These are phyloP conservation scores for Microcyclospora tardicrescens DNA, from an alignment of 2,329 filamentous ascomycete genomes.

Conservation along the genomic window DNA sequence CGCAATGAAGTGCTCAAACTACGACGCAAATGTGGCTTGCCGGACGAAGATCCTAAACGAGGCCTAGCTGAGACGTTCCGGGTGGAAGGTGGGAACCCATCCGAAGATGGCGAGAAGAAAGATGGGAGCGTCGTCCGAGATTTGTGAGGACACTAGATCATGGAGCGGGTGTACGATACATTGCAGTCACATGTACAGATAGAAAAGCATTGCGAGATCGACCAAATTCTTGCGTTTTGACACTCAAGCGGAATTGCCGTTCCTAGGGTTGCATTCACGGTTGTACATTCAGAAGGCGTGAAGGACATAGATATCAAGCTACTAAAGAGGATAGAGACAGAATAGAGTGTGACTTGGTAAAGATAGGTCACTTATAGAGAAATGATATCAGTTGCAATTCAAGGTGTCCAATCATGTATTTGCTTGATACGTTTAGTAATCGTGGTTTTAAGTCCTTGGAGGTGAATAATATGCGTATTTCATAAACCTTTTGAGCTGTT, in stretches of 20 bases:
- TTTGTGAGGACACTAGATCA: background rate
- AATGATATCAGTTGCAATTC: too few species aligned
- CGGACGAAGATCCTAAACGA: conserved; percentile 67
- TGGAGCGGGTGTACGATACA: background rate
- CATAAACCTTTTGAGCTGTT: too few species aligned
- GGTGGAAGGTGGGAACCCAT: conserved; percentile 36
- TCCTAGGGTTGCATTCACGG: background rate
- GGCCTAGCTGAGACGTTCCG: conserved; percentile 73
- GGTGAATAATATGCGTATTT: too few species aligned
- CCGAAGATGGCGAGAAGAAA: conserved; percentile 42
- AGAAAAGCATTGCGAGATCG: background rate
- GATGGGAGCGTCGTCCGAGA: conserved; percentile 50
- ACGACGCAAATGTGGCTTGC: conserved; percentile 55
- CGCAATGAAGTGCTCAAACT: conserved; percentile 71
- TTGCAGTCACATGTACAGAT: background rate
- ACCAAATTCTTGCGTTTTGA: background rate
- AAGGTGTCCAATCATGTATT: too few species aligned
- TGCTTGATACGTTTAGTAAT: too few species aligned
- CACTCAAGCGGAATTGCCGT: too few species aligned
- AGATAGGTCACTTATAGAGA: too few species aligned
- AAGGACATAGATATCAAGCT: too few species aligned
- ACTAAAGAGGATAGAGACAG: too few species aligned
- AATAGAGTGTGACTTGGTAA: too few species aligned
- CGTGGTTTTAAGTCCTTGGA: too few species aligned
- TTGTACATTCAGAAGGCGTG: too few species aligned